These are phyloP conservation scores for Alternaria burnsii DNA, from an alignment of 2,329 filamentous ascomycete species.

Conservation along the genomic window DNA sequence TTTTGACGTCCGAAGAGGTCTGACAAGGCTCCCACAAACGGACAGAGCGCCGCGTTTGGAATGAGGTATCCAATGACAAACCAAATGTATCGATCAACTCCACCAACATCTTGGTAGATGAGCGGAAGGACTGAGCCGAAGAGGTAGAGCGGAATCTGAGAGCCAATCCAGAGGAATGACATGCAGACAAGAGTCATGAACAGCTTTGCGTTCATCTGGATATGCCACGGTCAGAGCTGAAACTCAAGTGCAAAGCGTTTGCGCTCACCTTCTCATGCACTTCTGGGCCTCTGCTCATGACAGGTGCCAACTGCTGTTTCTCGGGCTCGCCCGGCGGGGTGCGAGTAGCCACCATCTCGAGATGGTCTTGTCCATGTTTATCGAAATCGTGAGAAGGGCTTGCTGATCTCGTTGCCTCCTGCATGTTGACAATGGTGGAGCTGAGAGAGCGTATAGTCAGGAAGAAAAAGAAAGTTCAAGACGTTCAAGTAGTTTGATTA, in stretches of 20 bases:
- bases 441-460: constrained; percentile 1
- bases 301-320: constrained; percentile 23
- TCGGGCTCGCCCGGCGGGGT: constrained; percentile 32
- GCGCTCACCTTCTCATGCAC: constrained; percentile 36
- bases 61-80: constrained; percentile 60
- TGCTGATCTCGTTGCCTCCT: constrained; percentile 4
- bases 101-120: constrained; percentile 69
- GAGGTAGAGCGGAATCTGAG: constrained; percentile 65
- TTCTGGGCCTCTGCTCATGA: constrained; percentile 25
- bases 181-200: constrained; percentile 66
- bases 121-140: constrained; percentile 55
- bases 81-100: constrained; percentile 69
- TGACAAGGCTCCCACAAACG: constrained; percentile 66
- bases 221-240: not conserved
- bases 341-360: constrained; percentile 26
- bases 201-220: constrained; percentile 49
- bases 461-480: constrained; percentile 1
- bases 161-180: constrained; percentile 69
- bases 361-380: constrained; percentile 19
- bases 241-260: not conserved
- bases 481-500: constrained; percentile 14
- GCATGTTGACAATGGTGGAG: constrained; percentile 17
- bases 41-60: constrained; percentile 65
- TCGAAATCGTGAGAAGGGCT: constrained; percentile 17
- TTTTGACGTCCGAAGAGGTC: constrained; percentile 46